Percentiles rank a stretch among this genome's conserved stretches.
Conservation (phyloP, 208 protist species). For the Leishmania guyanensis region DNA sequence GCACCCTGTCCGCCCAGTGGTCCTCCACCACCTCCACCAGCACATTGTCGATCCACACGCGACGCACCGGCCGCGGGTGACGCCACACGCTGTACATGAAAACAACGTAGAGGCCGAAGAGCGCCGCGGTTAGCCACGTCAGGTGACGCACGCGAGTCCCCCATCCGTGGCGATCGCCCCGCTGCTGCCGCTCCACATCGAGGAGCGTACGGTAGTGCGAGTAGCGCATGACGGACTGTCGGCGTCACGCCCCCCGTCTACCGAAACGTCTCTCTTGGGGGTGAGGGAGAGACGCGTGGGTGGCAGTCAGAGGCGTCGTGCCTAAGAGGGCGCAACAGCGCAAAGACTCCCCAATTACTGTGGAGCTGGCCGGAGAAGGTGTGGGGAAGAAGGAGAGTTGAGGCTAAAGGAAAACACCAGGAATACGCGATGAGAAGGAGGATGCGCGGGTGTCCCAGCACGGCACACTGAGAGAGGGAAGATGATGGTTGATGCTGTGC, state of each 20-base stretch:
- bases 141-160: slow-evolving; percentile 22
- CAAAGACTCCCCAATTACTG: not conserved
- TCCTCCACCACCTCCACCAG: slow-evolving; percentile 77
- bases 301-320: not conserved
- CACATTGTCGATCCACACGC: slow-evolving; percentile 76
- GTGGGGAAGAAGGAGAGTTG: not conserved
- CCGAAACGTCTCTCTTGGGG: not conserved
- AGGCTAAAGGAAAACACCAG: not conserved
- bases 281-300: not conserved
- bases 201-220: slow-evolving; percentile 32
- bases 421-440: not conserved
- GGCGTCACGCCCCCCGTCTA: not conserved
- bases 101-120: slow-evolving; percentile 17
- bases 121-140: slow-evolving; percentile 10
- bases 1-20: slow-evolving; percentile 23
- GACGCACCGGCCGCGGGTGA: slow-evolving; percentile 36
- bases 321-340: not conserved
- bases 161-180: slow-evolving; percentile 11
- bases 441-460: not conserved
- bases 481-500: not conserved
- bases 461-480: not conserved
- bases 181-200: slow-evolving; percentile 28
- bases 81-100: slow-evolving; percentile 35
- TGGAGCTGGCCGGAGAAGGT: not conserved
- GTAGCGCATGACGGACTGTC: slow-evolving; percentile 19